Evolutionary conservation across 768 basidiomycete genomes (phyloP), one percentile per base, ranked within the genome.

Genomic region (Brasilioporus rufonigricans): DNA sequence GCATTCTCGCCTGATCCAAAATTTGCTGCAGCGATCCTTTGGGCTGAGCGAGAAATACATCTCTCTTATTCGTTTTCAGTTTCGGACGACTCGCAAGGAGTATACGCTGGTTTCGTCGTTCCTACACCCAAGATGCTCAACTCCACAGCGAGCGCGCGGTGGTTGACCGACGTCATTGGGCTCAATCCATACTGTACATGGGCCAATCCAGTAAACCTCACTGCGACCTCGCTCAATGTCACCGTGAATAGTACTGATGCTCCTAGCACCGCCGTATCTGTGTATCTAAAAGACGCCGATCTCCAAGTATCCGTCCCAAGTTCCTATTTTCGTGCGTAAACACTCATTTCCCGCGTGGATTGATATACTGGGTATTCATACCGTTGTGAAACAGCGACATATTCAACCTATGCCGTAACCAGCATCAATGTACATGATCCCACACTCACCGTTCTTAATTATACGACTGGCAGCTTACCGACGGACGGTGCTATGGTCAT

Each of bases 91-190:
- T 29, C 60, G 2, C 55, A 55, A 29, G 60, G 53, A 7, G 10
- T 19, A n/a, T 54, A 61, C 18, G 40, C 61, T 31, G 55, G 50
- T 1, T 55, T 62, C 27, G 39, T 38, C 0, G 56, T 58, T 23
- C 61, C 61, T 14, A 58, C 50, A 0, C 60, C 61, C 7, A 33
- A 7, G 14, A 33, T 24, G 2, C 55, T 66, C 13, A 58, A 49
- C 41, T 55, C 60, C 32, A 57, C 57, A 6, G 35, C 23, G 44
- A 61, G 19, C 29, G 62, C 63, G 43, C 54, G 66, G 31, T 66
- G 63, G 60, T 48, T 66, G 46, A 62, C 65, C 9, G 65, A 66
- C 13, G 49, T 68, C 11, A 31, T 60, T n/a, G 56, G 49, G n/a
- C 32, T 68, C 23, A 55, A 60, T 44, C 64, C 65, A 1, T 62